Evolutionary conservation across 345 rosid genomes (phyloP).

Genomic region (Arabidopsis suecica): DNA sequence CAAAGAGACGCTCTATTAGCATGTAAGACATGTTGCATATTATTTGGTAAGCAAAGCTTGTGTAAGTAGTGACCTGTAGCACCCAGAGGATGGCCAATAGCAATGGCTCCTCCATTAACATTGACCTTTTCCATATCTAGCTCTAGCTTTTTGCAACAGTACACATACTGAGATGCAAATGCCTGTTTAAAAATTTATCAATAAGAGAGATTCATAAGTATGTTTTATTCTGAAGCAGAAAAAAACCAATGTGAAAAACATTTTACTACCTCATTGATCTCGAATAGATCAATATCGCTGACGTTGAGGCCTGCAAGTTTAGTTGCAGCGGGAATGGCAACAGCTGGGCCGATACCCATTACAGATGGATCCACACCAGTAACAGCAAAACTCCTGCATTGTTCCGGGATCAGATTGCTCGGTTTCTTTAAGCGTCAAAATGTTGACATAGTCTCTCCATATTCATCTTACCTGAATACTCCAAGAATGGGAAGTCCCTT

Average conservation of each 20-base stretch:
- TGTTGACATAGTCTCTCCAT: background rate
- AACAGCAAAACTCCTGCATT: constrained; percentile 88
- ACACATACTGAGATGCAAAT: constrained; percentile 94
- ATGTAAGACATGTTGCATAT: background rate
- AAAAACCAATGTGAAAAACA: background rate
- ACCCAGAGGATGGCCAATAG: constrained; percentile 95
- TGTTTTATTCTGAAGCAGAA: background rate
- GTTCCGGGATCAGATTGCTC: background rate
- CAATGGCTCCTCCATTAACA: constrained; percentile 96
- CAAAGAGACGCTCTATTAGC: constrained; percentile 5
- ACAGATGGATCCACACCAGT: constrained; percentile 96
- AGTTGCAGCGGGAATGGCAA: constrained; percentile 92
- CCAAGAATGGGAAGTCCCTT: constrained; percentile 96
- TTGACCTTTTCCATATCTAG: constrained; percentile 79
- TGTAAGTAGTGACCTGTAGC: constrained; percentile 69
- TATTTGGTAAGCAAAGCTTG: background rate
- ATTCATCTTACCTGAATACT: constrained; percentile 67
- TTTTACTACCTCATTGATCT: constrained; percentile 84
- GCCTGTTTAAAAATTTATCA: constrained; percentile 56
- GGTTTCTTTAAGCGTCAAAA: background rate
- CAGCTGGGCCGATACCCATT: constrained; percentile 95
- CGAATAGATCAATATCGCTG: constrained; percentile 74
- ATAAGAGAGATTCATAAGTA: background rate
- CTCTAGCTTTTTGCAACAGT: constrained; percentile 76
- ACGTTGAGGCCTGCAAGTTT: constrained; percentile 77